phyloP scores from a whole-genome alignment of 768 basidiomycete genomes.

The Trametopsis cervina region DNA sequence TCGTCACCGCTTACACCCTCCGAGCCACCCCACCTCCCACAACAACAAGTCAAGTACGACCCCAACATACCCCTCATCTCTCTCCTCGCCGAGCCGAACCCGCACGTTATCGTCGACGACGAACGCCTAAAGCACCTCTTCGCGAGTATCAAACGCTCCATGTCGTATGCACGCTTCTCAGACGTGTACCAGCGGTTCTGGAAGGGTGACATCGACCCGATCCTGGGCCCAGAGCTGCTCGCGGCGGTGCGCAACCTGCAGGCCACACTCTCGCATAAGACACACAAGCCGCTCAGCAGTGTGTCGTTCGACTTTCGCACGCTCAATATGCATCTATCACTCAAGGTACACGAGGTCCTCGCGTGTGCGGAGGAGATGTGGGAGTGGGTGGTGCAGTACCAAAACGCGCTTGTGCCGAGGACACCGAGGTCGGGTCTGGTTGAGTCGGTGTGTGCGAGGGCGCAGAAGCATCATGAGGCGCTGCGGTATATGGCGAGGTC shows the following conservation, averaged over 20 bases:
- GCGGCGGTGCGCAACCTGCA: neutral
- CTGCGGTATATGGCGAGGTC: constrained; percentile 47
- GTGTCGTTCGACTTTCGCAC: constrained; percentile 50
- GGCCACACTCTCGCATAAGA: neutral
- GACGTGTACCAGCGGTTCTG: neutral
- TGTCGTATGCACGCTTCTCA: neutral
- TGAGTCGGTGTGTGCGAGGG: constrained; percentile 4
- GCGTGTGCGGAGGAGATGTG: constrained; percentile 75
- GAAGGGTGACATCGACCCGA: neutral
- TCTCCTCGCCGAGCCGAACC: neutral
- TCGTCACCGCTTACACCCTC: neutral
- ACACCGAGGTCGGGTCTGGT: neutral
- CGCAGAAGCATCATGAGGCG: constrained; percentile 14
- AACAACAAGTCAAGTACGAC: neutral
- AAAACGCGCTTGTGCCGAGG: no score
- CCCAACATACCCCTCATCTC: constrained; percentile 4
- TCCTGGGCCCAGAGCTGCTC: no score
- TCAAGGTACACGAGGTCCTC: constrained; percentile 57
- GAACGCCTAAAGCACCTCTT: constrained; percentile 12
- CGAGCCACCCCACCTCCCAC: neutral
- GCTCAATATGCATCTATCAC: constrained; percentile 56
- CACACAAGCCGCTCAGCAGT: neutral
- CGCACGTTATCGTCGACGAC: constrained; percentile 13
- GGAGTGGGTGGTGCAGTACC: constrained; percentile 60
- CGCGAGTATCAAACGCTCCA: neutral